Evolutionary conservation across 1,284 basidiomycete genomes (phyloP), one percentile per base, ranked within the genome.

Genomic region (Athelia psychrophila): DNA sequence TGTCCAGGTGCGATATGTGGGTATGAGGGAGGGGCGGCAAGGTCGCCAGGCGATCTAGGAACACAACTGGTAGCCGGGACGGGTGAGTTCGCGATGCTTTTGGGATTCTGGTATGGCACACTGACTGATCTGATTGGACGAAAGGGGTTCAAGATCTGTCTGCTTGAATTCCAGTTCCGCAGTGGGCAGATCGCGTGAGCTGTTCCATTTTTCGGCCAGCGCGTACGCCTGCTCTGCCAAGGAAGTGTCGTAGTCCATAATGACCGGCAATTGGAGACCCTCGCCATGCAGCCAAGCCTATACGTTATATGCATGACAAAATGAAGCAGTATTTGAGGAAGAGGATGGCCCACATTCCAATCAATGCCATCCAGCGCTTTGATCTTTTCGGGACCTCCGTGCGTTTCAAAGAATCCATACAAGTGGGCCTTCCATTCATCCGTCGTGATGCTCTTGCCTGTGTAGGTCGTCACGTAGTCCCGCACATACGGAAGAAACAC

Each of bases 201-300:
- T 66, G 61, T 90, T 78, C 95, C 95, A 98, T 48, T 80, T 74
- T 18, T 76, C 74, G 0, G 95, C 95, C 6, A 98, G 81, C 2
- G 65, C 69, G 59, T 84, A 88, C 4, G 88, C 82, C 49, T 81
- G 74, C 53, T 84, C 76, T 0, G 93, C 93, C 18, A 98, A 77
- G 0, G 87, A 81, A 25, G 80, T 80, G 63, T 98, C 94, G 61
- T 96, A 98, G 59, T 88, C 76, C 71, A 94, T 80, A 62, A 89
- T 74, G 1, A 88, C 91, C 0, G 93, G 93, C 16, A 97, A 79
- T 55, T 84, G 75, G 8, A 78, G 57, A 0, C 94, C 93, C 64
- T 90, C 86, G 38, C 94, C 95, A 61, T 90, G 82, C 44, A 96
- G 74, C 95, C 95, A 98, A 38, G 80, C 86, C 81, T 93, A 30